phyloP scores from a whole-genome alignment of 225 moss, liverwort and hornwort species.

The Physcomitrellopsis africana region DNA sequence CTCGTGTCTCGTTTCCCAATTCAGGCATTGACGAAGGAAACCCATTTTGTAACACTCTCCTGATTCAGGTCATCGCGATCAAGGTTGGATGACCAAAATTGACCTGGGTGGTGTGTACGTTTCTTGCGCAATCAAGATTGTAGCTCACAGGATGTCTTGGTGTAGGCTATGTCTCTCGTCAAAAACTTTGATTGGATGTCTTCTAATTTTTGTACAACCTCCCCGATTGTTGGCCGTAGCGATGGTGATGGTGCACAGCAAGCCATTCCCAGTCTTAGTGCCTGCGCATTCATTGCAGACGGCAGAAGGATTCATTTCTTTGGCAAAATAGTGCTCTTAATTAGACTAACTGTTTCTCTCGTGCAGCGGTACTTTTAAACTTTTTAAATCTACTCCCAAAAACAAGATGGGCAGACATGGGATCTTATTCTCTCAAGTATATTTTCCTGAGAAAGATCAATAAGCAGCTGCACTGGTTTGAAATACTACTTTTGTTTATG shows the following conservation, averaged over 20 bases:
- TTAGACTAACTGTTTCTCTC: not conserved
- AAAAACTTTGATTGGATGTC: slow-evolving; percentile 33
- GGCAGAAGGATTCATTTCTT: not conserved
- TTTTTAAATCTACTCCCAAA: not conserved
- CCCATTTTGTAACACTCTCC: not conserved
- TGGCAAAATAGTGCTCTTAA: not conserved
- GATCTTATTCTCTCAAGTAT: slow-evolving; percentile 5
- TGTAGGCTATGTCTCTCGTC: not conserved
- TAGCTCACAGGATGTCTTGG: not conserved
- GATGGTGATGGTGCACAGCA: slow-evolving; percentile 44
- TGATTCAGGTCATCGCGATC: not conserved
- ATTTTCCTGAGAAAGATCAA: not conserved
- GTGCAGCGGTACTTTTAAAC: not conserved
- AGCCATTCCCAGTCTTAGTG: slow-evolving; percentile 40
- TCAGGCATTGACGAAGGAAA: not conserved
- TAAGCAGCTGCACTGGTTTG: not conserved
- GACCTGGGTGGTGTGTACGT: not conserved
- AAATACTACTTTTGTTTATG: not conserved
- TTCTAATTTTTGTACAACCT: slow-evolving; percentile 38
- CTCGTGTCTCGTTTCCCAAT: not conserved
- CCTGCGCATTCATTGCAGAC: slow-evolving; percentile 21
- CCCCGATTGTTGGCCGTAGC: slow-evolving; percentile 39
- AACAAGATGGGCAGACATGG: not conserved
- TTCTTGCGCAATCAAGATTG: not conserved
- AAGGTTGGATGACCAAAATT: not conserved